Conservation (phyloP, 1,139 yeast species). For the Hyphopichia pseudoburtonii region DNA sequence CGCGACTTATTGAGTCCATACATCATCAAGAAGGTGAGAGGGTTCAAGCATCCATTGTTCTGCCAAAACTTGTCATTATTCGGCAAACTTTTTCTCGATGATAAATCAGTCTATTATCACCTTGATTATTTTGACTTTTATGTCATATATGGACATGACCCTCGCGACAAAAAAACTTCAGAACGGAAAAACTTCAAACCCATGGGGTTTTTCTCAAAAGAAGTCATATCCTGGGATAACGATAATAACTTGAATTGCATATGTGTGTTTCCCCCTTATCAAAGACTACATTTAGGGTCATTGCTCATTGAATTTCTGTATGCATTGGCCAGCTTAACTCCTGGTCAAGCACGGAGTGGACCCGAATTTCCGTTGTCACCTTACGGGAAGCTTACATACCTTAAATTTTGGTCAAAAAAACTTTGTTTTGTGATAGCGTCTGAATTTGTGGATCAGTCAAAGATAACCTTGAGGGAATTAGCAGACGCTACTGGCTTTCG, state of each 20-base stretch:
- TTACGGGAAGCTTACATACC: constrained; percentile 71
- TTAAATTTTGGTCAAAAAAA: constrained; percentile 71
- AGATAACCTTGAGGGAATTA: constrained; percentile 50
- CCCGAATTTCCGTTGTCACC: constrained; percentile 91
- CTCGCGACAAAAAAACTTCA: constrained; percentile 20
- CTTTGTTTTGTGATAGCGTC: constrained; percentile 21
- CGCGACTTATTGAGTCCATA: constrained; percentile 49
- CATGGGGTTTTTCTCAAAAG: constrained; percentile 93
- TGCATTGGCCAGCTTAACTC: constrained; percentile 53
- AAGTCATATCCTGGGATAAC: constrained; percentile 76
- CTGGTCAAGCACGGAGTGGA: constrained; percentile 63
- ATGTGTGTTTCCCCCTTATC: constrained; percentile 89
- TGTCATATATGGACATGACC: constrained; percentile 56
- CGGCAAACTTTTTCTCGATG: constrained; percentile 87
- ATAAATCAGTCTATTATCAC: constrained; percentile 81
- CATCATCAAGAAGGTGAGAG: constrained; percentile 64
- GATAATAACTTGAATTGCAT: constrained; percentile 86
- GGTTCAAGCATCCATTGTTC: constrained; percentile 60
- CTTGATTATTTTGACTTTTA: constrained; percentile 81
- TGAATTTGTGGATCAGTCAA: constrained; percentile 11
- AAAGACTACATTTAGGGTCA: constrained; percentile 74
- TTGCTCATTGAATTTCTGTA: constrained; percentile 82
- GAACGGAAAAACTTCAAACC: constrained; percentile 37
- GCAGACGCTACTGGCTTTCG: constrained; percentile 68
- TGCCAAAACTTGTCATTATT: constrained; percentile 83